phyloP scores from a whole-genome alignment of 257 asterid genomes.

The Ophiorrhiza pumila region DNA sequence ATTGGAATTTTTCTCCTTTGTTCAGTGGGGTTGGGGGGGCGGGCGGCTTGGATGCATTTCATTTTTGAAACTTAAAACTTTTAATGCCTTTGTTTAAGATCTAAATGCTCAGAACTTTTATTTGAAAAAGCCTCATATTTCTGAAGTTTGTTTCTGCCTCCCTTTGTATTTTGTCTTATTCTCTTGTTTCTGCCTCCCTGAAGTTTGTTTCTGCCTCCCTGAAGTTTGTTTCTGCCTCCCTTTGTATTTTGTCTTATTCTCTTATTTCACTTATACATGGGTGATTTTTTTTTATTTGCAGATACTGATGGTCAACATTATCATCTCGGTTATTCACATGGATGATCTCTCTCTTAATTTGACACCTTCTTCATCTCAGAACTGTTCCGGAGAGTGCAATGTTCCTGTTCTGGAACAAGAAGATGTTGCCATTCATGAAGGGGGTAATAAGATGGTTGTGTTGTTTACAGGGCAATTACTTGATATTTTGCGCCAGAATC shows the following conservation, averaged over 20 bases:
- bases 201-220: no score
- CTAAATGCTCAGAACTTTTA: not conserved
- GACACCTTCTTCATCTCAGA: constrained; percentile 46
- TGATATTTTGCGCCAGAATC: constrained; percentile 68
- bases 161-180: constrained; percentile 16
- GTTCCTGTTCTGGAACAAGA: constrained; percentile 37
- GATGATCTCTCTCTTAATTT: constrained; percentile 65
- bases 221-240: constrained; percentile 17
- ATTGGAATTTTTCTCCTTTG: no score
- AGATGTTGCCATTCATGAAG: constrained; percentile 46
- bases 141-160: constrained; percentile 17
- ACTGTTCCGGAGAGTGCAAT: constrained; percentile 44
- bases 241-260: constrained; percentile 19
- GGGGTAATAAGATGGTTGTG: constrained; percentile 73
- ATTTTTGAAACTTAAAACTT: not conserved
- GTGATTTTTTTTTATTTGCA: constrained; percentile 33
- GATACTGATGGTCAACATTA: constrained; percentile 82
- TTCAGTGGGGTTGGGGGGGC: no score
- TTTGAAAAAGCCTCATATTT: not conserved
- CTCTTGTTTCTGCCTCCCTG: no score
- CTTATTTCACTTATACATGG: constrained; percentile 8
- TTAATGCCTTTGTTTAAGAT: not conserved
- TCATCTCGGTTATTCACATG: constrained; percentile 81
- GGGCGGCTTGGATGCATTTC: no score
- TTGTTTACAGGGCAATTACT: constrained; percentile 72